Evolutionary conservation across 768 basidiomycete species (phyloP).

Genomic region (Strobilomyces dryophilus): DNA sequence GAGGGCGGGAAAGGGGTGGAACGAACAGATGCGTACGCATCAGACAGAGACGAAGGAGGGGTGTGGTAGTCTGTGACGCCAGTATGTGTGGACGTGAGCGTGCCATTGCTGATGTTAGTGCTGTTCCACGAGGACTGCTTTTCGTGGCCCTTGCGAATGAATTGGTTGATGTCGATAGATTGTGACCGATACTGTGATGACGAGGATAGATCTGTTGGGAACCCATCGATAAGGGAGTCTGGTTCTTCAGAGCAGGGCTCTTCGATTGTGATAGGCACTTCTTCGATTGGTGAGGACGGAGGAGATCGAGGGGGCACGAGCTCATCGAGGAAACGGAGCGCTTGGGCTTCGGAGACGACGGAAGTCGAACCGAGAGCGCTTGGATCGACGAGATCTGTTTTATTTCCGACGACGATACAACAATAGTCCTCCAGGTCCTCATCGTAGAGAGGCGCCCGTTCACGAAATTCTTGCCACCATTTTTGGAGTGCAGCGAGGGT

Average conservation of each 20-base stretch:
- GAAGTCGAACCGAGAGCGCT: conserved; percentile 13
- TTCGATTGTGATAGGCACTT: conserved; percentile 12
- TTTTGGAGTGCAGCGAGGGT: conserved; percentile 55
- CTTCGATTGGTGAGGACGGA: conserved; percentile 8
- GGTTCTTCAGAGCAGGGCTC: conserved; percentile 14
- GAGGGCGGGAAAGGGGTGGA: conserved; percentile 49
- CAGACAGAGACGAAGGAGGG: conserved; percentile 72
- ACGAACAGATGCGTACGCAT: conserved; percentile 56
- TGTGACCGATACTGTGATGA: conserved; percentile 18
- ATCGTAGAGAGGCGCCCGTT: conserved; percentile 61
- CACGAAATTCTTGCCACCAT: conserved; percentile 80
- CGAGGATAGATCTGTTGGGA: conserved; percentile 18
- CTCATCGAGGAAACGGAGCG: conserved; percentile 50
- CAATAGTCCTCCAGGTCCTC: conserved; percentile 63
- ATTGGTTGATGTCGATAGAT: conserved; percentile 26
- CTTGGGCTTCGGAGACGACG: conserved; percentile 39
- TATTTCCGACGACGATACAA: conserved; percentile 73
- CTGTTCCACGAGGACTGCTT: conserved; percentile 46
- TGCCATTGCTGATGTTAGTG: conserved; percentile 41
- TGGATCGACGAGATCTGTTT: conserved; percentile 51
- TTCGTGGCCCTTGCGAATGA: conserved; percentile 27
- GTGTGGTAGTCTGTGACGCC: conserved; percentile 69
- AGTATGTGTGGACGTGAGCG: conserved; percentile 55
- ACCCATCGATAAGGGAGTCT: background rate
- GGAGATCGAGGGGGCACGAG: conserved; percentile 43